phyloP scores from a whole-genome alignment of 2,329 filamentous ascomycete species.

The Phialophora verrucosa region DNA sequence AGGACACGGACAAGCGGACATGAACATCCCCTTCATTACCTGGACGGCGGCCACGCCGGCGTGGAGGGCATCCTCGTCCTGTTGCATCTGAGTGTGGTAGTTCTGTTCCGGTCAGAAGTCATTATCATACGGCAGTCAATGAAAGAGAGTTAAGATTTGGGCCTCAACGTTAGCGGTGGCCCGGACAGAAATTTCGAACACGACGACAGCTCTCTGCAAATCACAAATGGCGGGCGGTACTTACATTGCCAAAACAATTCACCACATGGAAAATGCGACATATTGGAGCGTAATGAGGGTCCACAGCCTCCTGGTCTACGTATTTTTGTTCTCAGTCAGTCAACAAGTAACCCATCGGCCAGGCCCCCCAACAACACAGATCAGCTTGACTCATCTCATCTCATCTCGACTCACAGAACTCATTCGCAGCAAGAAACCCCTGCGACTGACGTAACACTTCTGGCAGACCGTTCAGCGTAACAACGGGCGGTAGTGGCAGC shows the following conservation, averaged over 20 bases:
- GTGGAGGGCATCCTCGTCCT: constrained; percentile 11
- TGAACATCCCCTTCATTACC: constrained; percentile 2
- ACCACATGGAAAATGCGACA: constrained; percentile 12
- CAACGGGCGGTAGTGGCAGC: not conserved
- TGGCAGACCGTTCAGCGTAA: not conserved
- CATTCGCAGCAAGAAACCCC: constrained; percentile 6
- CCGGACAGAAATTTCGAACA: too few species aligned
- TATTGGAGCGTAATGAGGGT: constrained; percentile 5
- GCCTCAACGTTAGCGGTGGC: too few species aligned
- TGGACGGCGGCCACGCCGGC: constrained; percentile 8
- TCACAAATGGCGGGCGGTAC: not conserved
- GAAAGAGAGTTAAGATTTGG: too few species aligned
- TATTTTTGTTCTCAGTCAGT: too few species aligned
- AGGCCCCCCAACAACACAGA: not conserved
- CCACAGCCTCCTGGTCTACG: constrained; percentile 5
- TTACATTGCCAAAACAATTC: constrained; percentile 9
- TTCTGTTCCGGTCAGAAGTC: constrained; percentile 3
- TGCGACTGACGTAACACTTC: constrained; percentile 6
- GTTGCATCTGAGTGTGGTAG: constrained; percentile 8
- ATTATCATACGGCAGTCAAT: too few species aligned
- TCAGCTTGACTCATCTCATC: not conserved
- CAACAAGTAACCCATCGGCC: not conserved
- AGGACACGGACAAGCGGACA: not conserved
- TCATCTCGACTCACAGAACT: constrained; percentile 8
- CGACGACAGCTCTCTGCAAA: not conserved